These are phyloP conservation scores for Harringtonia lauricola DNA, from an alignment of 2,329 filamentous ascomycete genomes.

Conservation along the genomic window DNA sequence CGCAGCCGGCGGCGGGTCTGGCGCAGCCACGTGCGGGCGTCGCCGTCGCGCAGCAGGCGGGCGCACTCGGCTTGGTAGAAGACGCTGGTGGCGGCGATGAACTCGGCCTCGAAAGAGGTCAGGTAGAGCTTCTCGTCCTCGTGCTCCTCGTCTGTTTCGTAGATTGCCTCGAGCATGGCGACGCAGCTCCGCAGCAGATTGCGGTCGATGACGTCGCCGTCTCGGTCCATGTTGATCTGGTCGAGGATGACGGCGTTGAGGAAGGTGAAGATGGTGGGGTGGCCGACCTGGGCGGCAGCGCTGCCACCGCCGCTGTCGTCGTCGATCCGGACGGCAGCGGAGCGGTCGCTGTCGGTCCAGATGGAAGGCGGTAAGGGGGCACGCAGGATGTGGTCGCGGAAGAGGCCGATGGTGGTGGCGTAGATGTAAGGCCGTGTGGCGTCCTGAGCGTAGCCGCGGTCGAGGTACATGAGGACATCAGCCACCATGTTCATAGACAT, in stretches of 20 bases:
- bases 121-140: constrained; percentile 76
- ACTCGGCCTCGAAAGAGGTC: constrained; percentile 69
- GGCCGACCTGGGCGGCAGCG: constrained; percentile 8
- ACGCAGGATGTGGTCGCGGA: constrained; percentile 74
- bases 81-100: constrained; percentile 54
- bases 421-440: constrained; percentile 66
- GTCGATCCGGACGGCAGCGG: neutral
- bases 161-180: constrained; percentile 81
- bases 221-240: constrained; percentile 83
- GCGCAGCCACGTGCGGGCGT: constrained; percentile 73
- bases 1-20: constrained; percentile 62
- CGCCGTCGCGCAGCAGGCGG: constrained; percentile 61
- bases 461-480: constrained; percentile 85
- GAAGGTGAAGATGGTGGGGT: constrained; percentile 53
- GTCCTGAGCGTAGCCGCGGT: constrained; percentile 71
- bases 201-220: constrained; percentile 81
- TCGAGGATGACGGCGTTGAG: constrained; percentile 77
- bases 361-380: constrained; percentile 21
- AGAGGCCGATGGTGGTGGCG: constrained; percentile 73
- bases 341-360: neutral
- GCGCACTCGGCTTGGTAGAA: constrained; percentile 74
- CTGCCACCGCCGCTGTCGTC: constrained; percentile 18
- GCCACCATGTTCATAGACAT: constrained; percentile 78
- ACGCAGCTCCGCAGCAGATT: constrained; percentile 71
- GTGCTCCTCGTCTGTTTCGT: constrained; percentile 68